These are phyloP conservation scores for Hypoxylon lienhwacheense DNA, from an alignment of 495 filamentous ascomycete genomes.

Conservation along the genomic window DNA sequence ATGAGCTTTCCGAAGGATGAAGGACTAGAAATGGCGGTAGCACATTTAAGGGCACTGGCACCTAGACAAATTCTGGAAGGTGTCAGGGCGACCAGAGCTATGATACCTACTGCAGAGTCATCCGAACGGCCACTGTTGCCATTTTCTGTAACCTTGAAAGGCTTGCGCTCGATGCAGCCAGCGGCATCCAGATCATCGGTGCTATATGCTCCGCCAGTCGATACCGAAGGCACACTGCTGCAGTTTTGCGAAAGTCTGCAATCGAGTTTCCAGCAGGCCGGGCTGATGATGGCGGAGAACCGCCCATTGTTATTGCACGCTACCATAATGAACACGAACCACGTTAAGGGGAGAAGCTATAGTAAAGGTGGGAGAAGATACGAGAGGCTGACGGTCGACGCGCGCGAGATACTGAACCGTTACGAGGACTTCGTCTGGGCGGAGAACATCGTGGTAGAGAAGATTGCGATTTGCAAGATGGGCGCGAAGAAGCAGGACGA, in stretches of 20 bases:
- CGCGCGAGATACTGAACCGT: conserved; percentile 50
- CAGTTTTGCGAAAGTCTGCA: conserved; percentile 65
- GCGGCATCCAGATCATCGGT: conserved; percentile 41
- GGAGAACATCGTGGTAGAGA: conserved; percentile 60
- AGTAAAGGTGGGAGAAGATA: conserved; percentile 35
- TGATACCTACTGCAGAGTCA: conserved; percentile 5
- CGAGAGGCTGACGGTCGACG: conserved; percentile 55
- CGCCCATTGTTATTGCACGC: conserved; percentile 79
- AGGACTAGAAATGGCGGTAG: conserved; percentile 59
- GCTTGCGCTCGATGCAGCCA: conserved; percentile 53
- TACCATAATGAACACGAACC: conserved; percentile 86
- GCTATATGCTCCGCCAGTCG: conserved; percentile 54
- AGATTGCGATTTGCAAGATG: conserved; percentile 74
- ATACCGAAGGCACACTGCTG: conserved; percentile 57
- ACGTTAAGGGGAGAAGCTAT: conserved; percentile 59
- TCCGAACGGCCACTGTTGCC: conserved; percentile 11
- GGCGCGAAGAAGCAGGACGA: conserved; percentile 65
- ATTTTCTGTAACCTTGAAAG: conserved; percentile 48
- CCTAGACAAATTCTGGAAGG: conserved; percentile 52
- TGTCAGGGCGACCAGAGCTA: conserved; percentile 17
- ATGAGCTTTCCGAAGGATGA: conserved; percentile 69
- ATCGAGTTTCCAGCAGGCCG: conserved; percentile 62
- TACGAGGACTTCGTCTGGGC: conserved; percentile 64
- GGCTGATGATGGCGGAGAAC: conserved; percentile 60
- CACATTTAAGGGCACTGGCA: conserved; percentile 58